Percentiles rank a stretch among this genome's conserved stretches.
These are phyloP conservation scores for Casaregolazyma lundiana DNA, from an alignment of 1,139 yeast genomes.

Conservation along the genomic window DNA sequence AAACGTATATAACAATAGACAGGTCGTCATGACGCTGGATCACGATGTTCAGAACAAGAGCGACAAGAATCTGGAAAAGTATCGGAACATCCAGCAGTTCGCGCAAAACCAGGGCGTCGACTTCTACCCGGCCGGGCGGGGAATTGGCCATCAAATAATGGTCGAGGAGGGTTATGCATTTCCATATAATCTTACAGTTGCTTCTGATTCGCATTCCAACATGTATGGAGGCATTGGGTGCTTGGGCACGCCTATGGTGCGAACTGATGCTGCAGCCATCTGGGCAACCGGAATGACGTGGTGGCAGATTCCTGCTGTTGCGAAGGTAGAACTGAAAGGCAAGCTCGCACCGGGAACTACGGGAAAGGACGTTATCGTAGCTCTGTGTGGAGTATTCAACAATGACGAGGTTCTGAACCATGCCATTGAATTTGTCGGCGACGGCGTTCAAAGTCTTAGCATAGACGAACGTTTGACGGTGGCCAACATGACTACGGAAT, in stretches of 20 bases:
- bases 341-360: slow-evolving; percentile 79
- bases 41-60: slow-evolving; percentile 95
- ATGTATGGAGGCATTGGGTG: slow-evolving; percentile 97
- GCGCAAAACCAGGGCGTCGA: slow-evolving; percentile 92
- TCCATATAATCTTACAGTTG: slow-evolving; percentile 89
- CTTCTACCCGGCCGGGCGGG: slow-evolving; percentile 97
- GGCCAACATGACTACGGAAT: slow-evolving; percentile 98
- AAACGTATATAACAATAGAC: slow-evolving; percentile 74
- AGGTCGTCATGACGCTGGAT: slow-evolving; percentile 91
- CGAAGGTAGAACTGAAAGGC: slow-evolving; percentile 83
- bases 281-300: slow-evolving; percentile 99
- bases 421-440: slow-evolving; percentile 95
- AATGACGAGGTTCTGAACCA: slow-evolving; percentile 95
- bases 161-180: slow-evolving; percentile 98
- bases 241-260: slow-evolving; percentile 93
- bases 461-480: slow-evolving; percentile 92
- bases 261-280: slow-evolving; percentile 98
- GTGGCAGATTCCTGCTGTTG: slow-evolving; percentile 99
- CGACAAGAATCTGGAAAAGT: slow-evolving; percentile 83
- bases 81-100: slow-evolving; percentile 79
- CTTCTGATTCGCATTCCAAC: slow-evolving; percentile 96
- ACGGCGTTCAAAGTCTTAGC: slow-evolving; percentile 66
- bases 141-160: slow-evolving; percentile 98
- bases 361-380: slow-evolving; percentile 95
- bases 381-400: slow-evolving; percentile 91